Percentiles rank a stretch among this genome's conserved stretches.
These are phyloP conservation scores for Colletotrichum sp. DNA, from an alignment of 2,329 filamentous ascomycete genomes.

Conservation along the genomic window DNA sequence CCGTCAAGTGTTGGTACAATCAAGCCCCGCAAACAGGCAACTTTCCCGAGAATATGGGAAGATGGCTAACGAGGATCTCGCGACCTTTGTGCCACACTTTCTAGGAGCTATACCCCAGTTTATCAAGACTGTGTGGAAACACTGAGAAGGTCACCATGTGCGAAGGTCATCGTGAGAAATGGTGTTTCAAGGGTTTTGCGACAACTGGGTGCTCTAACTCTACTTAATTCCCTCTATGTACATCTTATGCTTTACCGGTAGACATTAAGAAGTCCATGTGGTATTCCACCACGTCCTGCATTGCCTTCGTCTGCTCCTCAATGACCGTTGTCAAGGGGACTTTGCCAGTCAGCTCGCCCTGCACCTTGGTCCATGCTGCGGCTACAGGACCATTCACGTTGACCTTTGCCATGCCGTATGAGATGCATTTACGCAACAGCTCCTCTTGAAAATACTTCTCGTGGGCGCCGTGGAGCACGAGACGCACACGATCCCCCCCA, in stretches of 20 bases:
- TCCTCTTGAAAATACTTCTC: neutral
- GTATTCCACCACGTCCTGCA: slow-evolving; percentile 52
- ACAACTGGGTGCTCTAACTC: neutral
- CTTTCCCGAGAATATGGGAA: neutral
- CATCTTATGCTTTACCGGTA: neutral
- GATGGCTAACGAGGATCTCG: neutral
- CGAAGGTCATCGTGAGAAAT: neutral
- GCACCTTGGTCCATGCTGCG: slow-evolving; percentile 51
- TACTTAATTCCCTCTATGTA: neutral
- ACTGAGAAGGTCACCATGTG: neutral
- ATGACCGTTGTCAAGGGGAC: slow-evolving; percentile 52
- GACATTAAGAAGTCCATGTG: slow-evolving; percentile 39
- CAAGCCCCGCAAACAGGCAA: neutral
- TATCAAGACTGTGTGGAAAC: neutral
- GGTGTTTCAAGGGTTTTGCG: neutral
- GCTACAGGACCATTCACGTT: slow-evolving; percentile 53
- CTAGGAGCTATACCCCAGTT: neutral
- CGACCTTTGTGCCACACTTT: neutral
- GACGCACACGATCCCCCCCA: neutral
- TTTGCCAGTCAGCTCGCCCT: slow-evolving; percentile 48
- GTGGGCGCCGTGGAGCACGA: slow-evolving; percentile 54
- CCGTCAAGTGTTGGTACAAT: neutral
- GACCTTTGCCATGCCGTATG: slow-evolving; percentile 49
- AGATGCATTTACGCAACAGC: slow-evolving; percentile 37
- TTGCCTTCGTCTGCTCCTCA: slow-evolving; percentile 47